Conservation (phyloP, 805 yeast genomes). For the Yarrowia osloensis region DNA sequence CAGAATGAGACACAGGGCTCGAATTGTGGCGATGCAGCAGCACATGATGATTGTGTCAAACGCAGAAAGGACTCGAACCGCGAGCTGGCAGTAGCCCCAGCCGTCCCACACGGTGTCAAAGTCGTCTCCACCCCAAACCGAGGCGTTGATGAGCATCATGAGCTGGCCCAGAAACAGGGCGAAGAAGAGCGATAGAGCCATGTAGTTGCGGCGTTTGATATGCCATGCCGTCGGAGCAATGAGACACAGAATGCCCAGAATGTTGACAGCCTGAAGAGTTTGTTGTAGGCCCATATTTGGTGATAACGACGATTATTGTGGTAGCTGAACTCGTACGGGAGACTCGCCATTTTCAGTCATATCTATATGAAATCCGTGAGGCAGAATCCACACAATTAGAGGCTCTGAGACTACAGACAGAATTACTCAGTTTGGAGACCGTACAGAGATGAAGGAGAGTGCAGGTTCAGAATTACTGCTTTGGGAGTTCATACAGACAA, state of each 20-base stretch:
- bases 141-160: conserved; percentile 14
- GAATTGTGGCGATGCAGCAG: conserved; percentile 1
- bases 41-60: conserved; percentile 10
- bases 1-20: neutral
- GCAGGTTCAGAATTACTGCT: neutral
- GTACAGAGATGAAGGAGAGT: neutral
- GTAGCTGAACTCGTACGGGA: too few relatives aligned
- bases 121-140: conserved; percentile 14
- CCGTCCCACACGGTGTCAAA: conserved; percentile 1
- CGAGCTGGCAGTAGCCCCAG: conserved; percentile 1
- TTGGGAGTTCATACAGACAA: neutral
- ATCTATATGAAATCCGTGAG: neutral
- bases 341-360: too few relatives aligned
- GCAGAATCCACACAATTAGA: neutral
- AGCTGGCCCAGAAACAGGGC: conserved; percentile 11
- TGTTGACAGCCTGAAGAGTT: neutral
- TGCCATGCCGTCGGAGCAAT: conserved; percentile 15
- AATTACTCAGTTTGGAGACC: neutral
- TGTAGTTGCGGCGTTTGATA: neutral
- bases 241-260: conserved; percentile 4
- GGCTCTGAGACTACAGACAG: too few relatives aligned
- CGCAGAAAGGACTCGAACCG: neutral
- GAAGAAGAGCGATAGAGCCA: conserved; percentile 1
- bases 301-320: too few relatives aligned
- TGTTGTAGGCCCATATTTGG: conserved; percentile 1